Evolutionary conservation across 2,329 filamentous ascomycete genomes (phyloP).

Genomic region (Pezicula carpinea): DNA sequence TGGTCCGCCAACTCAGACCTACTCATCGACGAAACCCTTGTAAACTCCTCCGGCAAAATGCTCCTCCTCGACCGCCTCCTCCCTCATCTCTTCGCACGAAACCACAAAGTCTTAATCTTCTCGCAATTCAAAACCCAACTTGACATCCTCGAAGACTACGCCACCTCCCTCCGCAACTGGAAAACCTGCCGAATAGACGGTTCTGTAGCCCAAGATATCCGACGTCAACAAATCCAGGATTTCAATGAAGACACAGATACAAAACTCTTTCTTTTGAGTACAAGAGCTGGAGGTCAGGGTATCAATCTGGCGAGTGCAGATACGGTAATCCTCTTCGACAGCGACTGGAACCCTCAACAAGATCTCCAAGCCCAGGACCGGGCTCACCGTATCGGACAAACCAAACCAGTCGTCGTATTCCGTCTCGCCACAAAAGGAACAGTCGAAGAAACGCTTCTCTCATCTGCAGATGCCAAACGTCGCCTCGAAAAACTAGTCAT

Average conservation of each 20-base stretch:
- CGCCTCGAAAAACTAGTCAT: slow-evolving; percentile 93
- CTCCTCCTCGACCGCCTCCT: slow-evolving; percentile 84
- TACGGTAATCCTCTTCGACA: slow-evolving; percentile 88
- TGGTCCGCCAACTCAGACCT: slow-evolving; percentile 60
- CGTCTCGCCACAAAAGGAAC: slow-evolving; percentile 90
- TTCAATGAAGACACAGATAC: slow-evolving; percentile 64
- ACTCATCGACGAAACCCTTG: slow-evolving; percentile 70
- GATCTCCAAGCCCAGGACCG: slow-evolving; percentile 96
- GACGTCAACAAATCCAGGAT: slow-evolving; percentile 64
- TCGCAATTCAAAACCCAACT: slow-evolving; percentile 95
- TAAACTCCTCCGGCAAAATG: slow-evolving; percentile 93
- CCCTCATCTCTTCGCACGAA: slow-evolving; percentile 64
- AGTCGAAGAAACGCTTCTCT: slow-evolving; percentile 81
- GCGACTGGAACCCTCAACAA: slow-evolving; percentile 93
- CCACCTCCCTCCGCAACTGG: slow-evolving; percentile 71
- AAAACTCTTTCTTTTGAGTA: slow-evolving; percentile 83
- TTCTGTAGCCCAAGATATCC: slow-evolving; percentile 68
- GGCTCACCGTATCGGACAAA: slow-evolving; percentile 92
- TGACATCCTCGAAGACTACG: slow-evolving; percentile 86
- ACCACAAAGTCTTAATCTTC: slow-evolving; percentile 92
- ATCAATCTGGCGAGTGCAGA: slow-evolving; percentile 92
- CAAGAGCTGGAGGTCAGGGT: slow-evolving; percentile 86
- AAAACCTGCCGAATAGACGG: slow-evolving; percentile 88
- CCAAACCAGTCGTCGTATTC: slow-evolving; percentile 85
- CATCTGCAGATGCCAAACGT: slow-evolving; percentile 87